Base-by-base conservation (phyloP, 768 basidiomycete species). In the Lactifluus volemus region DNA sequence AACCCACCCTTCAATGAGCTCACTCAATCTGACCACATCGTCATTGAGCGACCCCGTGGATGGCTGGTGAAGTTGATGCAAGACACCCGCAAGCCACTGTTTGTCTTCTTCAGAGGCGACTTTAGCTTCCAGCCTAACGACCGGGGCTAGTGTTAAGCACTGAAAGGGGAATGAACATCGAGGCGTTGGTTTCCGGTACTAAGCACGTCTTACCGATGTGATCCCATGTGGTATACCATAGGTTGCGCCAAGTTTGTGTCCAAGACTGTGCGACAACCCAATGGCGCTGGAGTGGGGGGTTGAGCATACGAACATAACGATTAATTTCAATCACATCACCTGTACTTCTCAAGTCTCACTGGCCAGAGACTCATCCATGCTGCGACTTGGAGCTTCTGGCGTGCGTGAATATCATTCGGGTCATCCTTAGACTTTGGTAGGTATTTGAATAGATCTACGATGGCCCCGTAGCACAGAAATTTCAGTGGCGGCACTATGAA, bases 281-380 rank as follows among this genome's bases (percentile, higher is more conserved):
- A 88, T 68, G 5, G 86, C 72, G 67, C 83, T 89, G 65, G 8
- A 39, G 42, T 49, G 9, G 15, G 19, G 7, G 3, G 12, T 45
- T 49, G 12, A 36, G 30, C 5, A 5, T 15, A 38, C 10, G 48
- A 48, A 36, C 19, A 38, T 29, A 61, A 34, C 61, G 51, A 39
- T n/a, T 42, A 14, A 39, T 51, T 17, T 21, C 11, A 11, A 29
- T 39, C 36, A 25, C 25, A 61, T 49, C 30, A 83, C 85, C 77
- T 77, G 66, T 84, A 83, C 66, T 74, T 78, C 66, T 83, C 81
- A 9, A 77, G 59, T 67, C 80, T 83, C 47, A 77, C 71, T 0
- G 88, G 87, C 86, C 85, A 89, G 11, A 88, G 65, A 63, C 85
- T 88, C 85, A 88, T 88, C 89, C 87, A 90, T 1, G 86, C 80